Conservation (phyloP, 345 rosid species). For the Aquilaria sinensis region DNA sequence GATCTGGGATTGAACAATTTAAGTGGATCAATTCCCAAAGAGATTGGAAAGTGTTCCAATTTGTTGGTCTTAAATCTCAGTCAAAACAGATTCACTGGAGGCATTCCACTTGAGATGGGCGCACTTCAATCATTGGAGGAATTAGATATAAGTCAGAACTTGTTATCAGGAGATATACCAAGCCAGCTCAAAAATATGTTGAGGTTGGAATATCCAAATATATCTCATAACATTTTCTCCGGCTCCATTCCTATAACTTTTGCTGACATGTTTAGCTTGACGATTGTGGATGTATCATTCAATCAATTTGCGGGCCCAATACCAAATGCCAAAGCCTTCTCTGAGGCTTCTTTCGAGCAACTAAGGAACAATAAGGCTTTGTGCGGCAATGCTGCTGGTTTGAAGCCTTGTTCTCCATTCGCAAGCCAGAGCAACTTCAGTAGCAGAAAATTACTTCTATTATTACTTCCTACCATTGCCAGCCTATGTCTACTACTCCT, state of each 20-base stretch:
- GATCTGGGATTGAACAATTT: too few species aligned
- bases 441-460: neutral
- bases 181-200: neutral
- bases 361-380: conserved; percentile 6
- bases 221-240: conserved; percentile 15
- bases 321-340: conserved; percentile 13
- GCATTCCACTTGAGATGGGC: conserved; percentile 10
- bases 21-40: too few species aligned
- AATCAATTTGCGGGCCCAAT: conserved; percentile 11
- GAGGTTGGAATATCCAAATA: neutral
- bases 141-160: conserved; percentile 19
- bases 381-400: conserved; percentile 13
- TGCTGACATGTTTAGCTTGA: conserved; percentile 2
- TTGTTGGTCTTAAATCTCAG: conserved; percentile 13
- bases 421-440: neutral
- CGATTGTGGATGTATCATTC: conserved; percentile 11
- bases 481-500: neutral
- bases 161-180: conserved; percentile 6
- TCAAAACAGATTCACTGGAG: conserved; percentile 3
- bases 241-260: conserved; percentile 9
- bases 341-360: conserved; percentile 9
- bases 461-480: conserved; percentile 1
- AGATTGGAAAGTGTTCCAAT: too few species aligned
- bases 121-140: conserved; percentile 5
- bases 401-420: neutral